phyloP scores from a whole-genome alignment of 1,284 basidiomycete genomes.

The Golubevia sp. region DNA sequence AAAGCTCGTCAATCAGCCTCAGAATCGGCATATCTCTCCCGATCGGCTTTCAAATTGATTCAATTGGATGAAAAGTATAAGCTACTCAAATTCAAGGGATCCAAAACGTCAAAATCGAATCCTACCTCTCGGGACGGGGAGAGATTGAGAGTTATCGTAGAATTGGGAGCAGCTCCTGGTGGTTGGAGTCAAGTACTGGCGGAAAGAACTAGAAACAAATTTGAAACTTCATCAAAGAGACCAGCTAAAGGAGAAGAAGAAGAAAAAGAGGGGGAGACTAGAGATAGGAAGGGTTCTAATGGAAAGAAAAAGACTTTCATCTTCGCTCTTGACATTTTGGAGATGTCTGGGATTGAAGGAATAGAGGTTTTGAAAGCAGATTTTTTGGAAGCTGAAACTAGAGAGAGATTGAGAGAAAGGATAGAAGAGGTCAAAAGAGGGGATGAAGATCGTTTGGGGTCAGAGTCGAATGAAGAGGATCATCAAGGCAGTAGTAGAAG shows the following conservation, averaged over 20 bases:
- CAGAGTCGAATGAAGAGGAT: too few relatives aligned
- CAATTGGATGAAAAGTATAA: constrained; percentile 36
- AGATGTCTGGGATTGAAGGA: constrained; percentile 17
- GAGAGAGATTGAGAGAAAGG: constrained; percentile 10
- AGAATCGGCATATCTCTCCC: constrained; percentile 23
- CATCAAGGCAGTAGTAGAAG: too few relatives aligned
- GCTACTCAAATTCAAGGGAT: constrained; percentile 11
- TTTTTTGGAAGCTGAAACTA: constrained; percentile 21
- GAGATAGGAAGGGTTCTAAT: too few relatives aligned
- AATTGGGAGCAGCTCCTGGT: constrained; percentile 49
- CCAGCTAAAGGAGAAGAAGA: background rate
- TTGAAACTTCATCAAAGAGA: too few relatives aligned
- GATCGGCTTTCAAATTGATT: constrained; percentile 48
- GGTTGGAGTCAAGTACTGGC: constrained; percentile 48
- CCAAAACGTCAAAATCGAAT: too few relatives aligned
- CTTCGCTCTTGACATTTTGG: constrained; percentile 39
- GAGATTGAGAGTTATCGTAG: constrained; percentile 24
- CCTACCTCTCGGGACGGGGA: too few relatives aligned
- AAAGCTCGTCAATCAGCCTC: constrained; percentile 4
- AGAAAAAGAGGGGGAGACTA: background rate
- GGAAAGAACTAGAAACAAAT: constrained; percentile 4
- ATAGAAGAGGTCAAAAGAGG: background rate
- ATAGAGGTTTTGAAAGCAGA: constrained; percentile 33
- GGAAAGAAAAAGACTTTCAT: constrained; percentile 2
- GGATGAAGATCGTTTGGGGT: too few relatives aligned